phyloP scores from a whole-genome alignment of 208 protist genomes.

The Herpetomonas muscarum region DNA sequence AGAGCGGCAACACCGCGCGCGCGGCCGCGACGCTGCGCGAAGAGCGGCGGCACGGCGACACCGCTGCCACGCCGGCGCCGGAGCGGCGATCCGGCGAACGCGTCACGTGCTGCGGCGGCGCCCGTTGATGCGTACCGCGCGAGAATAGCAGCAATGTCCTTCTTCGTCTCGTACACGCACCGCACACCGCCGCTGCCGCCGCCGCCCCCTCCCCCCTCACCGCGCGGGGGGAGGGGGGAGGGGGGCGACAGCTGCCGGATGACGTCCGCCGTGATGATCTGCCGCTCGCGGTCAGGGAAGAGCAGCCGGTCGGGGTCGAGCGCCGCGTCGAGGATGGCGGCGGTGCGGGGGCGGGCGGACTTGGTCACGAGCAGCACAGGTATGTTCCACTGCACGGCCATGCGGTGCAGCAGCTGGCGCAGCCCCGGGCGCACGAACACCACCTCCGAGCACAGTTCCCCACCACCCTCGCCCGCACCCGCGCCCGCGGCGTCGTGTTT shows the following conservation, averaged over 20 bases:
- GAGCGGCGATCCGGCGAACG: neutral
- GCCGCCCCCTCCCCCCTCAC: neutral
- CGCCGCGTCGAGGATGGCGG: slow-evolving; percentile 51
- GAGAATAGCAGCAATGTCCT: neutral
- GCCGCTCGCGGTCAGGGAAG: slow-evolving; percentile 20
- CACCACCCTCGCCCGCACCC: neutral
- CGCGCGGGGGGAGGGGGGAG: neutral
- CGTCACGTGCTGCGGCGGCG: neutral
- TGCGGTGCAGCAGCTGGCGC: slow-evolving; percentile 43
- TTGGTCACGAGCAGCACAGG: slow-evolving; percentile 75
- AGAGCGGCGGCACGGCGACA: slow-evolving; percentile 18
- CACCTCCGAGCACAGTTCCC: slow-evolving; percentile 31
- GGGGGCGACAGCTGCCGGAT: neutral
- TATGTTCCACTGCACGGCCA: slow-evolving; percentile 65
- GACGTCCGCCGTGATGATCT: slow-evolving; percentile 26
- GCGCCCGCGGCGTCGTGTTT: neutral
- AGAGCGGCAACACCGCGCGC: slow-evolving; percentile 62
- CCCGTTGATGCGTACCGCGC: neutral
- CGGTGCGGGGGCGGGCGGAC: slow-evolving; percentile 43
- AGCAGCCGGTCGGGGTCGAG: slow-evolving; percentile 59
- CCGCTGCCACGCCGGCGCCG: slow-evolving; percentile 2
- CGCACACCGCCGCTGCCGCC: neutral
- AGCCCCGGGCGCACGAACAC: slow-evolving; percentile 66
- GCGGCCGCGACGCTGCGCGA: slow-evolving; percentile 13
- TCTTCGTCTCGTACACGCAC: slow-evolving; percentile 7